Evolutionary conservation across 257 asterid species (phyloP).

Genomic region (Ilex aquifolium): DNA sequence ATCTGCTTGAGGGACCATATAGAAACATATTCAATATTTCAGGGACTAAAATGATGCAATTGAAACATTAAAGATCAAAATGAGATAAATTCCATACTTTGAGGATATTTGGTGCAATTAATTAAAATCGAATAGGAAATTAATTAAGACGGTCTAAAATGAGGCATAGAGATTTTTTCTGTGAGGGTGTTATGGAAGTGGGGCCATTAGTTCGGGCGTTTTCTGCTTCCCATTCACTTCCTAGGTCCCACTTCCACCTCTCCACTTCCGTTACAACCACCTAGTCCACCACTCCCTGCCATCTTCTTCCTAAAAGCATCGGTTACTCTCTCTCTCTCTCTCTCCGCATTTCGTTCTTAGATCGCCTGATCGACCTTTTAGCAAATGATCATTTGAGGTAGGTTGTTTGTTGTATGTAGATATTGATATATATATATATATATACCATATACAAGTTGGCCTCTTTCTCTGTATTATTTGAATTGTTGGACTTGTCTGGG

Average conservation of each 20-base stretch:
- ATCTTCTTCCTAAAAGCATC: slow-evolving; percentile 7
- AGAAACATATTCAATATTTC: no score
- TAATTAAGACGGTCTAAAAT: no score
- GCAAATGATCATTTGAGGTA: slow-evolving; percentile 9
- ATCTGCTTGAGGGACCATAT: no score
- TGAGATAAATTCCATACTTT: no score
- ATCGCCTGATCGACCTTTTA: neutral
- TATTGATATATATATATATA: neutral
- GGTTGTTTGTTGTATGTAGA: neutral
- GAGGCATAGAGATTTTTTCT: no score
- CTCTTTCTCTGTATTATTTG: neutral
- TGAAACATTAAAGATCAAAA: no score
- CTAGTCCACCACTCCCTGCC: neutral
- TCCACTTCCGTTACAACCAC: neutral
- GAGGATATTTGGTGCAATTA: no score
- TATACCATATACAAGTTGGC: neutral
- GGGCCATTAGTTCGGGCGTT: no score
- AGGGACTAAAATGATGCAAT: no score
- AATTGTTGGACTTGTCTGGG: neutral
- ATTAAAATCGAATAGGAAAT: no score
- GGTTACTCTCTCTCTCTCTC: slow-evolving; percentile 4
- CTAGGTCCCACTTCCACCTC: neutral
- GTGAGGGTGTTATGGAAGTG: no score
- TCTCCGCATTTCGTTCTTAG: neutral
- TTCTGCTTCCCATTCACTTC: no score